Base-by-base conservation (phyloP, 495 filamentous ascomycete genomes). In the Penicillium ucsense region DNA sequence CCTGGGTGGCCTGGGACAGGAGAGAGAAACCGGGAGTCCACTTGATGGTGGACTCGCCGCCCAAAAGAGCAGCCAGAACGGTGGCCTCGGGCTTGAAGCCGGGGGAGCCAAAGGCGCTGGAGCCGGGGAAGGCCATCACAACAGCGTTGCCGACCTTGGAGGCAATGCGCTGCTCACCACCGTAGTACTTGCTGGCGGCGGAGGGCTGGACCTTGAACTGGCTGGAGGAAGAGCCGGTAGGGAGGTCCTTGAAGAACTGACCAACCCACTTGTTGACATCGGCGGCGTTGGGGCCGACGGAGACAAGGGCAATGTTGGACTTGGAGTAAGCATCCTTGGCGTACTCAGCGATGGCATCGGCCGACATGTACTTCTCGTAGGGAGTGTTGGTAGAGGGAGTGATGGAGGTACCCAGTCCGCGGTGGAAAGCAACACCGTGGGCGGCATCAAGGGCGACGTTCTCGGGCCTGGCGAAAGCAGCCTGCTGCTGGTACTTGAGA, bases 11-110 rank as follows among this genome's bases (percentile, higher is more conserved):
- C 72, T 94, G 87, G 47, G 84, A 77, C 38, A 99, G 80, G 38
- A 95, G 73, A 8, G 85, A 90, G 74, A 94, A 96, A 46, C 92
- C 94, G 46, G 88, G 75, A 29, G 85, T 85, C 92, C 92, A 97
- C 74, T 97, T 97, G 75, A 96, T 91, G 65, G 71, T 82, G 50
- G 88, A 83, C 66, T 89, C 71, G 37, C 94, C 92, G 59, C 92
- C 92, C 31, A 99, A 83, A 5, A 99, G 81, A 42, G 88, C 84
- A 49, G 87, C 81, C 28, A 99, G 82, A 50, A 99, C 89, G 47
- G 82, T 80, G 56, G 85, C 80, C 74, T 95, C 94, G 48, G 91
- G 85, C 76, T 94, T 89, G 77, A 83, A 91, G 43, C 75, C 73
- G 50, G 82, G 75, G 43, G 83, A 63, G 33, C 73, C 81, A 58